Evolutionary conservation across 768 basidiomycete species (phyloP).

Genomic region (Kwoniella europaea): DNA sequence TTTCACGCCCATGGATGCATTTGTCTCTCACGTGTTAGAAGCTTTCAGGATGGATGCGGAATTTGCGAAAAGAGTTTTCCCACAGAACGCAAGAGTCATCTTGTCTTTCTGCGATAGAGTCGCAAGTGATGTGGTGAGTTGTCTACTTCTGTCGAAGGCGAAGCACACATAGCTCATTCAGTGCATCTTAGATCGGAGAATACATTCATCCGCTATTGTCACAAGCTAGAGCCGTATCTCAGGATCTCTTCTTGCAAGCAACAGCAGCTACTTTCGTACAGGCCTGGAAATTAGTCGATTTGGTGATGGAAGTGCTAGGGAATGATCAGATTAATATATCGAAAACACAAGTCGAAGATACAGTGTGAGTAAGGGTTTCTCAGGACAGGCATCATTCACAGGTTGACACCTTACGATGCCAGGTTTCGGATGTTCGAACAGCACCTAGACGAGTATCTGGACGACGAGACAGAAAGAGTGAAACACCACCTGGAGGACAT

Average conservation of each 20-base stretch:
- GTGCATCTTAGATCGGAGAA: constrained; percentile 72
- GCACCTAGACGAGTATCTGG: constrained; percentile 97
- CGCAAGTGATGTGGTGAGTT: constrained; percentile 72
- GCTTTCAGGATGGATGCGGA: constrained; percentile 76
- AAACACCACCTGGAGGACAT: constrained; percentile 75
- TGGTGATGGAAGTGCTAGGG: constrained; percentile 65
- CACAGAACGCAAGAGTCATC: constrained; percentile 75
- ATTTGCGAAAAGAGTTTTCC: constrained; percentile 83
- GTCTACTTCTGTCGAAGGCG: background rate
- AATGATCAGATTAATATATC: constrained; percentile 38
- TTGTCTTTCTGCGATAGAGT: constrained; percentile 82
- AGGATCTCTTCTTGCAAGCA: constrained; percentile 74
- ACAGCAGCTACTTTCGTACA: constrained; percentile 88
- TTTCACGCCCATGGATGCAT: constrained; percentile 92
- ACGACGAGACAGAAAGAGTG: constrained; percentile 85
- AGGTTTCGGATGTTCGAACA: constrained; percentile 94
- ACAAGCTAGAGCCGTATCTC: constrained; percentile 75
- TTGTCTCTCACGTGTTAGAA: constrained; percentile 72
- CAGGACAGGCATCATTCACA: background rate
- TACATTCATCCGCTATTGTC: constrained; percentile 79
- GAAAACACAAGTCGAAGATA: constrained; percentile 68
- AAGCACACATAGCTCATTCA: background rate
- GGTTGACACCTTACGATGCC: constrained; percentile 9
- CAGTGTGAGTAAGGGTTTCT: constrained; percentile 70
- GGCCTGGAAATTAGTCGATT: constrained; percentile 82